Base-by-base conservation (phyloP, 2,329 filamentous ascomycete species). In the Exophiala spinifera region DNA sequence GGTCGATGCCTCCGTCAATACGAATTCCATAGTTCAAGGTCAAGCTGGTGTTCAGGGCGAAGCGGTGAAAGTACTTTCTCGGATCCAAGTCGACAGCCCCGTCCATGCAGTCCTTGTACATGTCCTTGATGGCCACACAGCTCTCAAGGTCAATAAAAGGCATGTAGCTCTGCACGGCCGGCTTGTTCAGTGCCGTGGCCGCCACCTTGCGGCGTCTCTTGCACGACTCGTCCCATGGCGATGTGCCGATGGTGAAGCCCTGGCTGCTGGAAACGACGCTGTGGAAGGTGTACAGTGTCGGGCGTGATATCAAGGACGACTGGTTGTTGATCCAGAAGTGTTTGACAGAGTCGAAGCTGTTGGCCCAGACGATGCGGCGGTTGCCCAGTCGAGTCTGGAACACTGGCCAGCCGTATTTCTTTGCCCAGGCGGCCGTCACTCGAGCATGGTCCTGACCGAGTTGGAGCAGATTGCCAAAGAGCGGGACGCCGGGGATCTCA, bases 241-340 rank as follows among this genome's bases (percentile, higher is more conserved):
- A 91, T 0, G 88, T 90, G 1, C 89, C 89, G 57, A 94, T 90
- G 0, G 88, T 92, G 70, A 90, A 88, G 4, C 88, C 88, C 62
- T 90, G 86, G 0, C 86, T 88, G 31, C 79, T 83, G 1, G 87
- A 90, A 2, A 91, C 85, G 3, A 91, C 85, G 4, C 80, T 87
- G 70, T 91, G 88, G 69, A 91, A 92, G 1, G 88, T 92, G 69
- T 92, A 87, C 45, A 91, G 81, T 20, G 79, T 89, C 0, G 89
- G 89, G 1, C 89, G 81, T 1, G 87, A 91, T 64, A 91, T 89
- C 54, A 91, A 74, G 0, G 88, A 79, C 0, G 87, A 88, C 64
- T 91, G 88, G 63, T 92, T 85, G 8, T 83, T 87, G 67, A 91
- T 87, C 85, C 88, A 91, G 19, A 92, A 76, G 60, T 75, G 77